Evolutionary conservation across 2,329 filamentous ascomycete species (phyloP).

Genomic region (Leptodontidium sp.): DNA sequence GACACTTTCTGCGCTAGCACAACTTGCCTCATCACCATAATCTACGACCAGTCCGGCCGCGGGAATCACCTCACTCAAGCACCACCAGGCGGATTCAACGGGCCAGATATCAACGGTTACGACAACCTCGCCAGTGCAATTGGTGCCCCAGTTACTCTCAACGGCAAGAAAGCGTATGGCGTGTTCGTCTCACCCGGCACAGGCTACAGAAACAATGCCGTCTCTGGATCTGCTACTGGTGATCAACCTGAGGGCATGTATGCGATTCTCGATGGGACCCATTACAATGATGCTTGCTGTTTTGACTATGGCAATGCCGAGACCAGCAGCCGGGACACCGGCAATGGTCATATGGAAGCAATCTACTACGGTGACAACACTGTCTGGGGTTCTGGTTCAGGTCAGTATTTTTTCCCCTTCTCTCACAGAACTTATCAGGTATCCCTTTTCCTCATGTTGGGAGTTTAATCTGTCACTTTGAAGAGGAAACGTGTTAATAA

Average conservation of each 20-base stretch:
- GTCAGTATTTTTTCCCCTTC: constrained; percentile 38
- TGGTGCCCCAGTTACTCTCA: constrained; percentile 67
- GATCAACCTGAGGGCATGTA: constrained; percentile 68
- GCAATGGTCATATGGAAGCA: constrained; percentile 73
- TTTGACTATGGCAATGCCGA: constrained; percentile 52
- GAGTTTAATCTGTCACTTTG: no score
- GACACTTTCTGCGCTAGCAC: constrained; percentile 67
- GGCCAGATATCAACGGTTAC: constrained; percentile 63
- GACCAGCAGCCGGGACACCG: constrained; percentile 59
- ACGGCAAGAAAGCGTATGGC: constrained; percentile 69
- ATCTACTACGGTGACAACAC: constrained; percentile 68
- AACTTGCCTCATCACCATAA: constrained; percentile 69
- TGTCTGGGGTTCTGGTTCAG: constrained; percentile 63
- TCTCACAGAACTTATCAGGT: no score
- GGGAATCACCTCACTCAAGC: constrained; percentile 71
- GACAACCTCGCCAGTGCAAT: constrained; percentile 67
- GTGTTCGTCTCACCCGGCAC: constrained; percentile 68
- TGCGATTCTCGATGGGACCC: constrained; percentile 65
- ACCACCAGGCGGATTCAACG: constrained; percentile 62
- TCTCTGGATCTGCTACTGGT: constrained; percentile 60
- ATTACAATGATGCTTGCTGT: constrained; percentile 65
- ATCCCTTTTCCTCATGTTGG: no score
- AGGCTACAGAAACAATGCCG: constrained; percentile 67
- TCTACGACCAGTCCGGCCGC: constrained; percentile 71
- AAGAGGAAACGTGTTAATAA: constrained; percentile 29